Percentiles rank a stretch among this genome's conserved stretches.
Evolutionary conservation across 1,284 basidiomycete genomes (phyloP).

Genomic region (Lentinula novae-zelandiae): DNA sequence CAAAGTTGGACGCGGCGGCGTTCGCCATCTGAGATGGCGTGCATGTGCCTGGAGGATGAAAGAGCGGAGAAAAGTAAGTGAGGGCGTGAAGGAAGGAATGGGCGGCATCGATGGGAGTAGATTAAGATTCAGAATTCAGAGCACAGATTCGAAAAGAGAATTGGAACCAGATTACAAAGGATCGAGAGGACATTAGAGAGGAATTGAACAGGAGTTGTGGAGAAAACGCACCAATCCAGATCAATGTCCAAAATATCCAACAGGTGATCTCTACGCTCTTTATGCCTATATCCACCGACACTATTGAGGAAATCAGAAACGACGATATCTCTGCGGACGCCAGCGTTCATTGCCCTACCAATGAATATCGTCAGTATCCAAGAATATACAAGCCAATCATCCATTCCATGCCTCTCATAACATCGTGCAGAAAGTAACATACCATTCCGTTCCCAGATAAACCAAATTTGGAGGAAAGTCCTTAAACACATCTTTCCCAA

Average conservation of each 20-base stretch:
- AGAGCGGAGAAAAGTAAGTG: too few relatives aligned
- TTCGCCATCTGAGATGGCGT: slow-evolving; percentile 94
- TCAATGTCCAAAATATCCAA: slow-evolving; percentile 95
- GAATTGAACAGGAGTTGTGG: neutral
- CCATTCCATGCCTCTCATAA: too few relatives aligned
- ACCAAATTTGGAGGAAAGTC: slow-evolving; percentile 49
- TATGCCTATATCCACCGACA: slow-evolving; percentile 95
- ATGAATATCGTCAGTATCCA: neutral
- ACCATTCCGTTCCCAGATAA: slow-evolving; percentile 95
- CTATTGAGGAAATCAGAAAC: slow-evolving; percentile 92
- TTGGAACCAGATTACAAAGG: too few relatives aligned
- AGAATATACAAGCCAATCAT: too few relatives aligned
- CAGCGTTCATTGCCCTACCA: slow-evolving; percentile 90
- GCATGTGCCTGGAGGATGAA: slow-evolving; percentile 62
- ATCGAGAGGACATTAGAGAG: too few relatives aligned
- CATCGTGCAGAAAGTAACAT: slow-evolving; percentile 25
- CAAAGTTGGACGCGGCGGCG: slow-evolving; percentile 85
- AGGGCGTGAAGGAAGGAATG: too few relatives aligned
- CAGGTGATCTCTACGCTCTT: slow-evolving; percentile 81
- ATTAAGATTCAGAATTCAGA: too few relatives aligned
- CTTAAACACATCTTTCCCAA: slow-evolving; percentile 84
- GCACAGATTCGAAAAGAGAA: too few relatives aligned
- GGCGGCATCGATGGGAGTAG: too few relatives aligned
- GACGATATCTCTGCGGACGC: slow-evolving; percentile 88
- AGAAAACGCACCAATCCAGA: slow-evolving; percentile 52